Evolutionary conservation across 2,329 filamentous ascomycete species (phyloP), one percentile per base, ranked within the genome.

Genomic region (Coniochaeta prunicola): DNA sequence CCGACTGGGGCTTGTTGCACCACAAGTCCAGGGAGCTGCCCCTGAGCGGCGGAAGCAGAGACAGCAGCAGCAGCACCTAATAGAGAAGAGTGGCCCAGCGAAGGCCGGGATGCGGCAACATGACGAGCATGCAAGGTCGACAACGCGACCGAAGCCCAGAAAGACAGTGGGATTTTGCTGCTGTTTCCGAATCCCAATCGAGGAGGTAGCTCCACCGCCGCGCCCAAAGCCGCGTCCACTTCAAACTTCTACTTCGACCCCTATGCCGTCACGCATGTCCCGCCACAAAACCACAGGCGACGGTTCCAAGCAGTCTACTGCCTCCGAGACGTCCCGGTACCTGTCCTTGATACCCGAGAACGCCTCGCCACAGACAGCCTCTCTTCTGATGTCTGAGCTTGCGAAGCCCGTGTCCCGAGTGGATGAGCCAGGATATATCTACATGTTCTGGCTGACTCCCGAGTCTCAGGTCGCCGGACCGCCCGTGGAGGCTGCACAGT

Each of bases 361-460:
- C 1, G 77, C 91, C 4, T 81, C 87, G 2, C 86, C 90, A 1
- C 77, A 88, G 64, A 89, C 85, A 0, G 80, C 89, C 0, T 88
- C 91, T 0, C 75, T 80, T 5, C 79, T 97, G 3, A 81, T 93
- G 60, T 78, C 87, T 2, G 92, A 97, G 71, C 80, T 97, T 10
- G 84, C 79, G 73, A 70, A 94, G 82, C 77, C 91, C 1, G 83
- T 92, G 53, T 92, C 91, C 0, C 77, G 84, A 24, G 77, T 81
- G 58, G 90, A 94, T 64, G 90, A 96, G 65, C 79, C 88, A 13
- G 94, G 94, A 38, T 99, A 94, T 75, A 97, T 99, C 65, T 99
- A 99, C 80, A 96, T 99, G 73, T 99, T 97, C 80, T 97, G 93
- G 92, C 81, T 97, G 24, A 97, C 91, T 0, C 86, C 91, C 33